A percentile compares a stretch with the other conserved stretches of the same genome.
phyloP scores from a whole-genome alignment of 2,329 filamentous ascomycete species.

The Monosporascus cannonballus region DNA sequence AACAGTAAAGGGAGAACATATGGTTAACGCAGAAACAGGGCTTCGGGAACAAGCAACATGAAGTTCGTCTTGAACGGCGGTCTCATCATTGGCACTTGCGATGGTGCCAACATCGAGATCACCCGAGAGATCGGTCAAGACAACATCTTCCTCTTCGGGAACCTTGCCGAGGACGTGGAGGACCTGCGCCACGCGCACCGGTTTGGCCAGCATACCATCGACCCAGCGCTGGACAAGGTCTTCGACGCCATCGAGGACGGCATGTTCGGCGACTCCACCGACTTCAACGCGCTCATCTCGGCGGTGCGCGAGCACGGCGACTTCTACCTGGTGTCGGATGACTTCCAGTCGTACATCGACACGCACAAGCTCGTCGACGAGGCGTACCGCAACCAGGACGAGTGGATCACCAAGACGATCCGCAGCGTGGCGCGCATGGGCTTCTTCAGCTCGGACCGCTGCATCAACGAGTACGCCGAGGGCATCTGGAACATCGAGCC shows the following conservation, averaged over 20 bases:
- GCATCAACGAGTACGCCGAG: conserved; percentile 96
- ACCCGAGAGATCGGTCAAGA: conserved; percentile 93
- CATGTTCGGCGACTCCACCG: conserved; percentile 70
- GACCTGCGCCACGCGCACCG: conserved; percentile 87
- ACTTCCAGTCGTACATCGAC: conserved; percentile 91
- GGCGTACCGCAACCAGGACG: conserved; percentile 84
- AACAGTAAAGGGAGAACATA: not conserved
- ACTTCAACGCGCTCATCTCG: conserved; percentile 77
- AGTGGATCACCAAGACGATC: conserved; percentile 89
- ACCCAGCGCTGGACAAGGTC: conserved; percentile 70
- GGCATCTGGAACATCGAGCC: conserved; percentile 97
- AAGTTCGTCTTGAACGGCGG: conserved; percentile 98
- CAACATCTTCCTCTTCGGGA: conserved; percentile 98
- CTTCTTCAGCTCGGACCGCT: conserved; percentile 92
- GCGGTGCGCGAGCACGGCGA: conserved; percentile 90
- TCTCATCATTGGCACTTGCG: conserved; percentile 94
- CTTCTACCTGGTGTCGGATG: conserved; percentile 95
- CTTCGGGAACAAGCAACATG: conserved; percentile 93
- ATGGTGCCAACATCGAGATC: conserved; percentile 97
- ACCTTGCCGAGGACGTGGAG: conserved; percentile 91
- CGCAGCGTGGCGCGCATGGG: conserved; percentile 88
- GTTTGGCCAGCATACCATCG: conserved; percentile 73
- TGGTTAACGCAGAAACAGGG: conserved; percentile 30
- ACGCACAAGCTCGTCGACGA: conserved; percentile 89
- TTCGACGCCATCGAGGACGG: conserved; percentile 77